These are phyloP conservation scores for Hyaloscypha bicolor DNA, from an alignment of 495 filamentous ascomycete genomes.

Conservation along the genomic window DNA sequence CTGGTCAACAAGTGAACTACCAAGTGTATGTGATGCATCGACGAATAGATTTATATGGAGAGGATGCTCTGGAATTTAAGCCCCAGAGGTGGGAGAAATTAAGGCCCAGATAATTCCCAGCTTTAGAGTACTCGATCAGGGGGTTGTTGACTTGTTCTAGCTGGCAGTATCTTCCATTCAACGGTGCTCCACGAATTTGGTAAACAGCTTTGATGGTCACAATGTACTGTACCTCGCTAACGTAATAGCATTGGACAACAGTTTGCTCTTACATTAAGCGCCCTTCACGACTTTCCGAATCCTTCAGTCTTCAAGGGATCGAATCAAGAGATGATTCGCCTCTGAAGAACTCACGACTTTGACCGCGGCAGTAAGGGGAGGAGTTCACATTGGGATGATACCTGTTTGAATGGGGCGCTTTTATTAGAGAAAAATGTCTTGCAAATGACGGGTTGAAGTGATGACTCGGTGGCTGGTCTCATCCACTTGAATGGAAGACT, in stretches of 20 bases:
- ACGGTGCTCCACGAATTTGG: slow-evolving; percentile 65
- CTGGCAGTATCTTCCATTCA: slow-evolving; percentile 66
- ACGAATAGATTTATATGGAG: slow-evolving; percentile 30
- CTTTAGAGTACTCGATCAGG: neutral
- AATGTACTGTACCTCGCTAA: neutral
- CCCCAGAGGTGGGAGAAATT: slow-evolving; percentile 46
- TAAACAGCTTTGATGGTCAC: slow-evolving; percentile 2
- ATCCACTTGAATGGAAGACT: no score
- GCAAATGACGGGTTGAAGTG: neutral
- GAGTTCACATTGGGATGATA: slow-evolving; percentile 41
- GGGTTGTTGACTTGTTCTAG: slow-evolving; percentile 32
- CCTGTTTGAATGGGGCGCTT: slow-evolving; percentile 28
- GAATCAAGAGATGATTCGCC: slow-evolving; percentile 44
- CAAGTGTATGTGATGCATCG: slow-evolving; percentile 31
- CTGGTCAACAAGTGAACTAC: slow-evolving; percentile 35
- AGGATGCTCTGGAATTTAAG: slow-evolving; percentile 41
- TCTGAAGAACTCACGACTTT: slow-evolving; percentile 39
- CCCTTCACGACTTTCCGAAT: slow-evolving; percentile 59
- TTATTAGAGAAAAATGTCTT: neutral
- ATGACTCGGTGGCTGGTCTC: slow-evolving; percentile 5
- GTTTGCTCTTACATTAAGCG: slow-evolving; percentile 61
- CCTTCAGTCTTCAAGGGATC: slow-evolving; percentile 62
- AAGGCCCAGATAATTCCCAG: slow-evolving; percentile 15
- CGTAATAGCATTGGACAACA: slow-evolving; percentile 42
- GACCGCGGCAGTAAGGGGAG: slow-evolving; percentile 28